Evolutionary conservation across 2,329 filamentous ascomycete genomes (phyloP).

Genomic region (Pseudophaeomoniella oleicola): DNA sequence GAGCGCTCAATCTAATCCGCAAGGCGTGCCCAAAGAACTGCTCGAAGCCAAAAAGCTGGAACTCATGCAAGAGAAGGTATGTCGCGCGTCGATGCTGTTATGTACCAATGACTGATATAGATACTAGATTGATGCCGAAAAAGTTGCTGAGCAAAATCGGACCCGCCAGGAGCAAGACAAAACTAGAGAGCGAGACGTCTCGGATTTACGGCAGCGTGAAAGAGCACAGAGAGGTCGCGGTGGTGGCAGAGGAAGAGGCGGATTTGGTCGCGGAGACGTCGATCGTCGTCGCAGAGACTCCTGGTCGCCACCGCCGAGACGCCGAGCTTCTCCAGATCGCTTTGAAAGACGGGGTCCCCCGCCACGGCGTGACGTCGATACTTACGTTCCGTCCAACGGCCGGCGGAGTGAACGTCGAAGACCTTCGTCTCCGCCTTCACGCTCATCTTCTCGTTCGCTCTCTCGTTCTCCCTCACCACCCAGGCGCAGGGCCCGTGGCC

Average conservation of each 20-base stretch:
- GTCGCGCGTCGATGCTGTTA: neutral
- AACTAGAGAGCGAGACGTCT: slow-evolving; percentile 55
- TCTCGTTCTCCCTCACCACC: slow-evolving; percentile 15
- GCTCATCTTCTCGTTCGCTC: slow-evolving; percentile 18
- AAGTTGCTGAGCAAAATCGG: slow-evolving; percentile 33
- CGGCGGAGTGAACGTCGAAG: slow-evolving; percentile 21
- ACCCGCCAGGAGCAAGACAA: slow-evolving; percentile 21
- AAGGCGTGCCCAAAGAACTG: slow-evolving; percentile 86
- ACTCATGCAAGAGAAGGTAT: slow-evolving; percentile 84
- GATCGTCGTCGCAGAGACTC: slow-evolving; percentile 34
- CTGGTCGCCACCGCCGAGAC: slow-evolving; percentile 36
- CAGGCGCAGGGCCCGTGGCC: slow-evolving; percentile 12
- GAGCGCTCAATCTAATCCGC: slow-evolving; percentile 74
- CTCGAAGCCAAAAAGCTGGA: slow-evolving; percentile 94
- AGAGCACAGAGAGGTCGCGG: slow-evolving; percentile 22
- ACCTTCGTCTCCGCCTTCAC: slow-evolving; percentile 19
- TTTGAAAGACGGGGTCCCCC: slow-evolving; percentile 27
- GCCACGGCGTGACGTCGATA: slow-evolving; percentile 37
- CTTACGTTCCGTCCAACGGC: slow-evolving; percentile 36
- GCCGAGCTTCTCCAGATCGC: slow-evolving; percentile 30
- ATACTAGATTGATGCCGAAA: slow-evolving; percentile 28
- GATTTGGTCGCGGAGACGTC: slow-evolving; percentile 24
- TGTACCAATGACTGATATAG: slow-evolving; percentile 1
- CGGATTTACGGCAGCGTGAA: slow-evolving; percentile 47
- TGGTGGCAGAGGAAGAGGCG: slow-evolving; percentile 19